Evolutionary conservation across 306 rosid species (phyloP), one percentile per base, ranked within the genome.

Genomic region (Citrullus mucosospermus): DNA sequence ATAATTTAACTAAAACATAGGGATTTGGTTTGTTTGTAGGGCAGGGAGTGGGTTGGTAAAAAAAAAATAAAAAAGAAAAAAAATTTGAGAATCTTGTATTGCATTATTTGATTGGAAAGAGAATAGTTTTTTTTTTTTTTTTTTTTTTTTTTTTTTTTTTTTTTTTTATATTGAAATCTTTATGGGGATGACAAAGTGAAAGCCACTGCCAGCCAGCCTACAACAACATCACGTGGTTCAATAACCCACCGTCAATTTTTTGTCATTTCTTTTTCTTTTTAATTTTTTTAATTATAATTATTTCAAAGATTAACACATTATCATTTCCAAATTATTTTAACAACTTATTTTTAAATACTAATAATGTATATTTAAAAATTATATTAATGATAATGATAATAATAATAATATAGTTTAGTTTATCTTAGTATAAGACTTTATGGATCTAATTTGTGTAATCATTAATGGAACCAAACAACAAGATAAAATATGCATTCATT

Each of bases 141-240:
- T 48, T 1, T 1, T 53, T 16, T n/a, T 22, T 22, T 22, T 22
- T 22, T 22, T 22, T 22, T 22, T 22, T 22, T 22, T 22, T 22
- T n/a, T n/a, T n/a, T n/a, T n/a, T n/a, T n/a, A 70, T 46, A 70
- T 57, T 13, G 38, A 70, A 70, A 70, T 70, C 76, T 70, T 70
- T 25, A 70, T 70, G 76, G 58, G 75, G 36, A 69, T 20, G 75
- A 2, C 75, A 41, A 68, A 68, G 75, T 0, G 54, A 48, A 48
- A 13, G 15, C 53, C 51, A 39, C 30, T 38, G 51, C 54, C 74
- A 18, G 74, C 74, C 56, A 70, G 34, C 76, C 56, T 44, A 46
- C 57, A 22, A 46, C 55, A 48, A 20, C 58, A 22, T 70, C 55
- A 70, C 57, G 57, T 70, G 76, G 38, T 25, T 20, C 57, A 70